These are phyloP conservation scores for Taxillus chinensis DNA, from an alignment of 164 flowering plant genomes.

Conservation along the genomic window DNA sequence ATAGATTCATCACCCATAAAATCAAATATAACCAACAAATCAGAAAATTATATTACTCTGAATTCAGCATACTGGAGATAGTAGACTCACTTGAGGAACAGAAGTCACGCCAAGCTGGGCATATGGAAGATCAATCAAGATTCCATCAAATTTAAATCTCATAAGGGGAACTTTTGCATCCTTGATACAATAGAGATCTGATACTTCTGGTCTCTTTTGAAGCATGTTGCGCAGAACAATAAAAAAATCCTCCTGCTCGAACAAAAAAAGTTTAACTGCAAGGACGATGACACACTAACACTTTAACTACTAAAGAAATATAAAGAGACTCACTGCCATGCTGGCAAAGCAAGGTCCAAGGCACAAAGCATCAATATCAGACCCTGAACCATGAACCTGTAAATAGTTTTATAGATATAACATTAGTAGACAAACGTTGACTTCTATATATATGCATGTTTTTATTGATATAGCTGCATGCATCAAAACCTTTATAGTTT, in stretches of 20 bases:
- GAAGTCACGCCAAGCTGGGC: slow-evolving; percentile 34
- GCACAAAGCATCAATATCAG: slow-evolving; percentile 60
- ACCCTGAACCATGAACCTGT: slow-evolving; percentile 52
- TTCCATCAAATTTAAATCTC: slow-evolving; percentile 51
- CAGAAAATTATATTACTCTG: too few relatives aligned
- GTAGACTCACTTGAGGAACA: slow-evolving; percentile 37
- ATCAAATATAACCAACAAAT: too few relatives aligned
- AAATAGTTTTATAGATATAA: too few relatives aligned
- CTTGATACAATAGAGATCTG: slow-evolving; percentile 47
- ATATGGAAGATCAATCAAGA: slow-evolving; percentile 46
- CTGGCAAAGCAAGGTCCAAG: slow-evolving; percentile 49
- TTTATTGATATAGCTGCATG: too few relatives aligned
- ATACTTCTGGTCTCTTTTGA: slow-evolving; percentile 30
- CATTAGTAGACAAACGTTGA: too few relatives aligned
- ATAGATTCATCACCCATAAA: too few relatives aligned
- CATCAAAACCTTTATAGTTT: too few relatives aligned
- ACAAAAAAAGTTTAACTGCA: neutral
- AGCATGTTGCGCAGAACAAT: slow-evolving; percentile 46
- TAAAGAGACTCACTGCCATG: slow-evolving; percentile 29
- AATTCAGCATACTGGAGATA: neutral
- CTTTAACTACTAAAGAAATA: neutral
- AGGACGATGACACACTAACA: neutral
- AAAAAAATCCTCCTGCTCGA: slow-evolving; percentile 51
- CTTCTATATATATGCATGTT: too few relatives aligned
- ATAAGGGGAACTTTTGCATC: slow-evolving; percentile 55